Evolutionary conservation across 495 filamentous ascomycete species (phyloP).

Genomic region (Talaromyces ruber): DNA sequence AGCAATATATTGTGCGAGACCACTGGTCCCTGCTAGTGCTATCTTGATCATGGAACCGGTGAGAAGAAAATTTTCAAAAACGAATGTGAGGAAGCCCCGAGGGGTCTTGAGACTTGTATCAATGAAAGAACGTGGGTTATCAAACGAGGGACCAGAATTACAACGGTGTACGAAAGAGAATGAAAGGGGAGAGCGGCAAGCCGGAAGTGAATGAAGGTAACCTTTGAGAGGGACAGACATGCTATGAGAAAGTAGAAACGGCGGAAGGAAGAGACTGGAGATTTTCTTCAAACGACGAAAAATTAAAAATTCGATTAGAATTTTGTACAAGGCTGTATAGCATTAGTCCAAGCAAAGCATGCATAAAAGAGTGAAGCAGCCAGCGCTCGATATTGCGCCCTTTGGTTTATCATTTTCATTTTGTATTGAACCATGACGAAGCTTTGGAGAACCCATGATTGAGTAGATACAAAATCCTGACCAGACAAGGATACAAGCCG

Average conservation of each 20-base stretch:
- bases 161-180: background rate
- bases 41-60: conserved; percentile 51
- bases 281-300: background rate
- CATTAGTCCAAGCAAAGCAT: background rate
- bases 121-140: background rate
- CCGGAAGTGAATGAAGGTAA: background rate
- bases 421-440: background rate
- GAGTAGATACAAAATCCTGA: background rate
- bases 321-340: background rate
- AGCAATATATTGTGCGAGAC: conserved; percentile 56
- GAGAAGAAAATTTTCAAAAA: background rate
- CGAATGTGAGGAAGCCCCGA: background rate
- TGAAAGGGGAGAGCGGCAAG: background rate
- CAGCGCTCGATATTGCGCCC: background rate
- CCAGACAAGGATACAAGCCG: background rate
- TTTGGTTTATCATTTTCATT: background rate
- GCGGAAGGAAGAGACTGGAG: background rate
- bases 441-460: background rate
- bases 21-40: conserved; percentile 64
- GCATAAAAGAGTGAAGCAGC: background rate
- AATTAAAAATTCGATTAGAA: background rate
- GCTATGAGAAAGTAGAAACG: background rate
- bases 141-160: conserved; percentile 3
- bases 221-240: background rate
- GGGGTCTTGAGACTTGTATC: background rate